Evolutionary conservation across 1,284 basidiomycete genomes (phyloP), one percentile per base, ranked within the genome.

Genomic region (Puccinia triticina): DNA sequence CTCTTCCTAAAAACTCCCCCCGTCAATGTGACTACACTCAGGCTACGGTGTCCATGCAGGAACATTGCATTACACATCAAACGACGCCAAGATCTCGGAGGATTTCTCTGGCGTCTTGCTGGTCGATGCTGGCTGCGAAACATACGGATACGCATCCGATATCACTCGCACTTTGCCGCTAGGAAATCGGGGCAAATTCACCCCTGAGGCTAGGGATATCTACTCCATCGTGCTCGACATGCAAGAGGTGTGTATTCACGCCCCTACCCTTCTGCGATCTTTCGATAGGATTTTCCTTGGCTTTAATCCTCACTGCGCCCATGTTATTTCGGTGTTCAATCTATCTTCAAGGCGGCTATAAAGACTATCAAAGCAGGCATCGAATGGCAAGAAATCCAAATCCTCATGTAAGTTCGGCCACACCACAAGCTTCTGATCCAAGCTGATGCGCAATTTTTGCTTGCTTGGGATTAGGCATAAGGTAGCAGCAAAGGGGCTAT

Each of bases 81-180:
- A 78, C 46, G 46, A 78, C 64, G 43, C 43, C 14, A 34, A 67
- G 12, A 50, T 78, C 32, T 34, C 76, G 34, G 43, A 29, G 18
- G 34, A 48, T n/a, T 78, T 78, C 37, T 12, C 23, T 0, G 76
- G 76, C 32, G 29, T 78, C n/a, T 18, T 78, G 86, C 87, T 77
- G n/a, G 53, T 69, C 18, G 85, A 87, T 61, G 86, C 86, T 7
- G 86, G 87, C 14, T 86, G 85, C 73, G 88, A 87, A 83, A 85
- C 83, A 55, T 94, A 93, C 84, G 94, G 94, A 73, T 99, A 99
- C 86, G 94, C 95, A 1, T 95, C 94, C 61, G 96, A 99, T 87
- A 98, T 99, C 85, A 98, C 95, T 10, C 93, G 96, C 59, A 95
- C 96, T 21, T 98, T 92, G 87, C 96, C 97, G 0, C 92, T 91